Base-by-base conservation (phyloP, 1,284 basidiomycete species). In the Ustilago loliicola region DNA sequence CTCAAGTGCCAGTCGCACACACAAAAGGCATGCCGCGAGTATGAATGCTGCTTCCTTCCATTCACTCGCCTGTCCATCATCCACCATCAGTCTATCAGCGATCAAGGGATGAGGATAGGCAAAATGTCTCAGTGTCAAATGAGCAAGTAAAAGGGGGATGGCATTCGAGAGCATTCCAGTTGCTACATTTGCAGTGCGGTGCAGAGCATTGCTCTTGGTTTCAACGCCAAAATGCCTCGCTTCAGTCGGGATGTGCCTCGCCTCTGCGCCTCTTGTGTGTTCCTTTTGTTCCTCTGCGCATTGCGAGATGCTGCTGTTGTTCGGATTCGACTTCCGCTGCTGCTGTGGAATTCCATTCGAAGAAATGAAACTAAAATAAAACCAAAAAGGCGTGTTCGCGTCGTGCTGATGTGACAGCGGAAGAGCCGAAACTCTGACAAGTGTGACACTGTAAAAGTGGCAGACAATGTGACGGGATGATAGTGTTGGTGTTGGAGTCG, bases 311-410 rank as follows among this genome's bases (percentile, higher is more conserved):
- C n/a, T 13, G 25, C n/a, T 32, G 34, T 38, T 29, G 50, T 19
- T 36, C 48, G 45, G 27, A 58, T 68, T 69, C 66, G 56, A 69
- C 50, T 55, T 63, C 61, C 61, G 56, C 58, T 32, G 57, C 21
- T 38, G n/a, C 25, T 51, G 4, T 55, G 27, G 45, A 36, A 53
- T 55, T 55, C 34, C 25, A 6, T 55, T n/a, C 11, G 34, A 34
- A 27, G n/a, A 36, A 45, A 45, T 25, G 7, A 42, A 45, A 45
- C 29, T 2, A 23, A 57, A 57, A 23, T 25, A 6, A 25, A 40
- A 40, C 10, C 10, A 19, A 29, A 40, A 54, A 13, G 19, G 55
- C 40, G 56, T 38, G 56, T n/a, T n/a, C n/a, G 40, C 42, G 40
- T 27, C 11, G 27, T 9, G 17, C 21, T 50, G 47, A 50, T 23